These are phyloP conservation scores for Globisporangium megalacanthum DNA, from an alignment of 352 stramenopile genomes.

Conservation along the genomic window DNA sequence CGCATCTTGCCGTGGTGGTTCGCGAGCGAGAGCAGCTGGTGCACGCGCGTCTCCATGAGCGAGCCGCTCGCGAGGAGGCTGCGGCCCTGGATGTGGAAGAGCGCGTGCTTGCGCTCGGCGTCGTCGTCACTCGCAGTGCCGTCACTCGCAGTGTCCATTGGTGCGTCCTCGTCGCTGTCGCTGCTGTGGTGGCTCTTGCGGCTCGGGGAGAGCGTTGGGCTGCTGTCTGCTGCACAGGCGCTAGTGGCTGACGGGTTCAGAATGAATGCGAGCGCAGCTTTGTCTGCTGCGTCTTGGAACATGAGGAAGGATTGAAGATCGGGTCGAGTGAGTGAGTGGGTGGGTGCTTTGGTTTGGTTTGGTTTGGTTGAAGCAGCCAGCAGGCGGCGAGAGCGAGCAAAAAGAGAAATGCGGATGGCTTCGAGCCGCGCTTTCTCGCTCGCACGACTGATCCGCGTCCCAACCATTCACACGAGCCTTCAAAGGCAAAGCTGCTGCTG, in stretches of 20 bases:
- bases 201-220: conserved; percentile 34
- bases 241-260: conserved; percentile 43
- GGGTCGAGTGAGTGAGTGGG: not conserved
- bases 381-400: not conserved
- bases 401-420: too few relatives aligned
- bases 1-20: conserved; percentile 72
- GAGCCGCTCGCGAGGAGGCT: conserved; percentile 41
- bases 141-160: conserved; percentile 17
- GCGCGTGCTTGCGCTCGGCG: conserved; percentile 25
- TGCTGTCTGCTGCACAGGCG: conserved; percentile 6
- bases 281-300: conserved; percentile 41
- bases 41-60: conserved; percentile 54
- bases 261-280: conserved; percentile 65
- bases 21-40: conserved; percentile 42
- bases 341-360: conserved; percentile 15
- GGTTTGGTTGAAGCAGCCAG: conserved; percentile 26
- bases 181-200: conserved; percentile 24
- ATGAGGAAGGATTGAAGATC: conserved; percentile 11
- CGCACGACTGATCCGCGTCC: too few relatives aligned
- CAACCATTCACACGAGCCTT: too few relatives aligned
- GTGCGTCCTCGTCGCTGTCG: conserved; percentile 21
- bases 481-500: too few relatives aligned
- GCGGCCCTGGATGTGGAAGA: conserved; percentile 40
- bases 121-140: conserved; percentile 31
- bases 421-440: too few relatives aligned